Conservation (phyloP, 768 basidiomycete genomes). For the Suillus americanus region DNA sequence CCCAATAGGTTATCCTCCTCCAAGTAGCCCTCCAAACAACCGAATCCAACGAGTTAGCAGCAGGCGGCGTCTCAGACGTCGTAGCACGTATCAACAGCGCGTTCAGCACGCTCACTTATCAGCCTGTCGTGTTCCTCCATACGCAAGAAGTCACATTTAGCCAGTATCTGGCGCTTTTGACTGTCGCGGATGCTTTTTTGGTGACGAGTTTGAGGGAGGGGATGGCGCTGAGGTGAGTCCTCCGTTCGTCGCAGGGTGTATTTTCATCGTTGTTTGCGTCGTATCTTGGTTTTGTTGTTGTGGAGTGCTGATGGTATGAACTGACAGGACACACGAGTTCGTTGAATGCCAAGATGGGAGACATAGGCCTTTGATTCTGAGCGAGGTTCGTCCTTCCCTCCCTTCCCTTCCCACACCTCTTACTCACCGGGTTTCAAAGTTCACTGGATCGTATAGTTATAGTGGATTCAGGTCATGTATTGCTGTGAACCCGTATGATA, state of each 20-base stretch:
- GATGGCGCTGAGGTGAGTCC: constrained; percentile 65
- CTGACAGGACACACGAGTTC: constrained; percentile 64
- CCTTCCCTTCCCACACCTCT: not conserved
- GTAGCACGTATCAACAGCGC: constrained; percentile 81
- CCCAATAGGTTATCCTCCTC: constrained; percentile 66
- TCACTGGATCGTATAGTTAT: constrained; percentile 85
- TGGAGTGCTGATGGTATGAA: not conserved
- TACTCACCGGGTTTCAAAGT: constrained; percentile 40
- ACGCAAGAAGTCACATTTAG: constrained; percentile 83
- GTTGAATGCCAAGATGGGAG: constrained; percentile 78
- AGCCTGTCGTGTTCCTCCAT: constrained; percentile 84
- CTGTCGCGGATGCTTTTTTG: constrained; percentile 82
- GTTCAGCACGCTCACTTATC: constrained; percentile 84
- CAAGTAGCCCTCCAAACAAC: constrained; percentile 87
- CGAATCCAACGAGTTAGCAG: constrained; percentile 66
- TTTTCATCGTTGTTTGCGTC: not conserved
- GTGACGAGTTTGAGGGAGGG: constrained; percentile 85
- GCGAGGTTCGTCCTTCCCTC: constrained; percentile 52
- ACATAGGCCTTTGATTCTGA: constrained; percentile 73
- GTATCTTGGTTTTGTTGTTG: not conserved
- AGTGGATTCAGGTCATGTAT: constrained; percentile 87
- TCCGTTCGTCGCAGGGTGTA: not conserved
- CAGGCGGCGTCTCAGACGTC: constrained; percentile 63
- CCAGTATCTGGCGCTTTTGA: constrained; percentile 81
- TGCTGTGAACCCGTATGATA: constrained; percentile 85